Conservation (phyloP, 257 asterid genomes). For the Misopates orontium region DNA sequence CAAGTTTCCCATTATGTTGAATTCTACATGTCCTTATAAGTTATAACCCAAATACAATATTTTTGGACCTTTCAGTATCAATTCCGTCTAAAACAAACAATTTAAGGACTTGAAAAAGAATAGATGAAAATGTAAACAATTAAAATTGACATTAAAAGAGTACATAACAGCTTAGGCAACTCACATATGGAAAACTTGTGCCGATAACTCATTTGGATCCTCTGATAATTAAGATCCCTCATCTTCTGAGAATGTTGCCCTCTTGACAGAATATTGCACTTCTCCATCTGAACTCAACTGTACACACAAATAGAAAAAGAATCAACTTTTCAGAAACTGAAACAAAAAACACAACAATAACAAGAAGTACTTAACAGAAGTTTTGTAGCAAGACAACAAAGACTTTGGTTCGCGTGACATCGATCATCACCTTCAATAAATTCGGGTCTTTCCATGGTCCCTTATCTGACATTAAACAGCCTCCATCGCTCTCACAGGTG, state of each 20-base stretch:
- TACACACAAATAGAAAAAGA: slow-evolving; percentile 12
- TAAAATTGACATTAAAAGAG: no score
- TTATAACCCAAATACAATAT: no score
- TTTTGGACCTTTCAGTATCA: no score
- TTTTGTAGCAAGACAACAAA: background rate
- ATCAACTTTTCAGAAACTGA: slow-evolving; percentile 7
- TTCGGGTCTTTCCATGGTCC: slow-evolving; percentile 57
- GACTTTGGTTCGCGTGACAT: background rate
- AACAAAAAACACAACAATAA: background rate
- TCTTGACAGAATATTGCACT: slow-evolving; percentile 24
- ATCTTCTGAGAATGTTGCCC: slow-evolving; percentile 25
- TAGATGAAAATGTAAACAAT: no score
- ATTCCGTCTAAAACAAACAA: no score
- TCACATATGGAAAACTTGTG: no score
- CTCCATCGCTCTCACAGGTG: slow-evolving; percentile 41
- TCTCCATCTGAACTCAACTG: slow-evolving; percentile 31
- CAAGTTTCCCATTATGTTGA: no score
- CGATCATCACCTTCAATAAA: slow-evolving; percentile 33
- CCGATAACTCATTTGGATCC: no score
- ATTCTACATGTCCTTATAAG: no score
- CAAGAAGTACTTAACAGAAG: slow-evolving; percentile 3
- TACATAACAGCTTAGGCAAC: no score
- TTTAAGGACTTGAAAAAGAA: no score
- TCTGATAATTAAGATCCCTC: no score
- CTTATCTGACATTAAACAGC: slow-evolving; percentile 48